Base-by-base conservation (phyloP, 768 basidiomycete species). In the Trametes cingulata region DNA sequence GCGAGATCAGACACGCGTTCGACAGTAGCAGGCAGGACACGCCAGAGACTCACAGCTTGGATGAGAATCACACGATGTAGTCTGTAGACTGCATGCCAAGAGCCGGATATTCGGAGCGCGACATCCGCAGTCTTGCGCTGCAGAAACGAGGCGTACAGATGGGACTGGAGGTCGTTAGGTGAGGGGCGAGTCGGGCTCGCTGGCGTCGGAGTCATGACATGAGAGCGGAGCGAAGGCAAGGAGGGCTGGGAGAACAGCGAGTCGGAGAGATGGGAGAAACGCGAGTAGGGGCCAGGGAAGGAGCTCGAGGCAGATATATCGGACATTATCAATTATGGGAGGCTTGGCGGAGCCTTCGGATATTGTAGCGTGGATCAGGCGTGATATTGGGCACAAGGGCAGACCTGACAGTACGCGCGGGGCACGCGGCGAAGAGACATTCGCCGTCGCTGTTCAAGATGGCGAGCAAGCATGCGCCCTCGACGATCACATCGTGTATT, bases 41-140 rank as follows among this genome's bases (percentile, higher is more conserved):
- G 39, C 10, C 6, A 15, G 20, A 33, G 7, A 81, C 85, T 56
- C 55, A 91, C 92, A 9, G 93, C 86, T 73, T 96, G 95, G 42
- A 93, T 92, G 60, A 96, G 85, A 39, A 97, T 85, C 52, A 95
- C 87, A 24, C 86, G 82, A 73, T 97, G 95, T 6, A 94, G 77
- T 43, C 79, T 82, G 76, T 95, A 97, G 36, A 85, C 76, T 1
- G 90, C 89, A 49, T 75, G 72, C 93, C 86, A 88, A 3, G 85
- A 78, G 4, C 84, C 88, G 25, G 77, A 74, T 19, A 95, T 81
- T 48, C 82, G 78, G 46, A 97, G 76, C 41, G 85, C 81, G 63
- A 95, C 85, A 75, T 96, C 95, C 17, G 91, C 81, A 0, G 92
- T 91, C 60, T 78, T 80, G 24, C 84, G 84, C 57, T 85, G 77